Percentiles rank a stretch among this genome's conserved stretches.
Evolutionary conservation across 2,329 filamentous ascomycete genomes (phyloP).

Genomic region (Teratosphaeria nubilosa): DNA sequence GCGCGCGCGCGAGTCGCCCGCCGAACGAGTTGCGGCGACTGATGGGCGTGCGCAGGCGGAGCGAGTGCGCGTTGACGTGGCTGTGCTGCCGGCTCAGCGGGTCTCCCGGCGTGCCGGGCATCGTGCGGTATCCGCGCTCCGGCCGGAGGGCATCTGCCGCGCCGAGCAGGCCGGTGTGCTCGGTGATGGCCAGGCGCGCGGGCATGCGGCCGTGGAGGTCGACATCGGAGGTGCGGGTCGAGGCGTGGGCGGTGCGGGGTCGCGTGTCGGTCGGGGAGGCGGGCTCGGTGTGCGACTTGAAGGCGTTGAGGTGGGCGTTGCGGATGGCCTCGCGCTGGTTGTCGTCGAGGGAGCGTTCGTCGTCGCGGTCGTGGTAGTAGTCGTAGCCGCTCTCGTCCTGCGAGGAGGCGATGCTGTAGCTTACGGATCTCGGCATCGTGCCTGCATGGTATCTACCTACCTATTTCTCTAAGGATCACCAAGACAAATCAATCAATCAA

Average conservation of each 20-base stretch:
- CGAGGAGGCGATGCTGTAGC: conserved; percentile 20
- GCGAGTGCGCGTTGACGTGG: conserved; percentile 12
- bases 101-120: conserved; percentile 14
- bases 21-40: conserved; percentile 42
- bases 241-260: conserved; percentile 7
- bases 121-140: conserved; percentile 14
- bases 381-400: conserved; percentile 24
- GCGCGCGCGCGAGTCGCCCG: conserved; percentile 15
- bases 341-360: conserved; percentile 17
- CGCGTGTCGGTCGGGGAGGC: conserved; percentile 20
- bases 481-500: neutral
- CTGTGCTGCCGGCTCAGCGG: conserved; percentile 25
- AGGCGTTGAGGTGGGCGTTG: conserved; percentile 24
- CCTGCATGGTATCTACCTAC: neutral
- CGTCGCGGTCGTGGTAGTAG: conserved; percentile 23
- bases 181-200: conserved; percentile 27
- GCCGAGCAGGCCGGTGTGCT: conserved; percentile 39
- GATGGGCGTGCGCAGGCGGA: conserved; percentile 22
- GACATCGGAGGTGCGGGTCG: conserved; percentile 22
- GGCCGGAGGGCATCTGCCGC: conserved; percentile 21
- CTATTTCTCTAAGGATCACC: too few relatives aligned
- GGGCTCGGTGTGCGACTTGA: conserved; percentile 23
- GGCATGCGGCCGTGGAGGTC: conserved; percentile 23
- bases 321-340: conserved; percentile 22
- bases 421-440: conserved; percentile 26